phyloP scores from a whole-genome alignment of 2,329 filamentous ascomycete species.

The Lomentospora prolificans region DNA sequence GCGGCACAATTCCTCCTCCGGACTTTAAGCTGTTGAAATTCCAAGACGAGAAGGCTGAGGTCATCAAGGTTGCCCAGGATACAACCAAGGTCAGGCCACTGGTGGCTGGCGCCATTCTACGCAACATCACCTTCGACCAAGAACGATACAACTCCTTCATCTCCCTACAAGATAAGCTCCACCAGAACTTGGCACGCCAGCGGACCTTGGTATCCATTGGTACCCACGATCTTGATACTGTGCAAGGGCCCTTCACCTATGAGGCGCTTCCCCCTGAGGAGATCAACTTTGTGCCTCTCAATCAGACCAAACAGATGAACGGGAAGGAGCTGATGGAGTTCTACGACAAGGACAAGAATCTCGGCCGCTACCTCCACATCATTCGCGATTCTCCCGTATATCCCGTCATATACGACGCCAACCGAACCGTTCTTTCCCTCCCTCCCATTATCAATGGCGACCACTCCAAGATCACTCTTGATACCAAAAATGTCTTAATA shows the following conservation, averaged over 20 bases:
- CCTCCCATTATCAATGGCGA: conserved; percentile 97
- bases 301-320: conserved; percentile 83
- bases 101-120: conserved; percentile 79
- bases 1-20: conserved; percentile 63
- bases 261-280: conserved; percentile 86
- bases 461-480: conserved; percentile 87
- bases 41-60: conserved; percentile 62
- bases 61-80: conserved; percentile 66
- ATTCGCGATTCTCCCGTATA: conserved; percentile 91
- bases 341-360: conserved; percentile 89
- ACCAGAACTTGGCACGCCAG: conserved; percentile 89
- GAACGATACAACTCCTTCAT: conserved; percentile 96
- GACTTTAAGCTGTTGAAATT: conserved; percentile 71
- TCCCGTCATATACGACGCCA: conserved; percentile 87
- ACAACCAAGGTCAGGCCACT: conserved; percentile 76
- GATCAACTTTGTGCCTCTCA: conserved; percentile 83
- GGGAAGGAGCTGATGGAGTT: conserved; percentile 85
- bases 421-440: conserved; percentile 79
- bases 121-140: conserved; percentile 85
- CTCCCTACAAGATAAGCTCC: conserved; percentile 91
- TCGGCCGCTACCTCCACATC: conserved; percentile 85
- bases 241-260: conserved; percentile 93
- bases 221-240: conserved; percentile 89
- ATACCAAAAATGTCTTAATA: conserved; percentile 92
- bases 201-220: conserved; percentile 93